These are phyloP conservation scores for Penicillium diatomitis DNA, from an alignment of 495 filamentous ascomycete genomes.

Conservation along the genomic window DNA sequence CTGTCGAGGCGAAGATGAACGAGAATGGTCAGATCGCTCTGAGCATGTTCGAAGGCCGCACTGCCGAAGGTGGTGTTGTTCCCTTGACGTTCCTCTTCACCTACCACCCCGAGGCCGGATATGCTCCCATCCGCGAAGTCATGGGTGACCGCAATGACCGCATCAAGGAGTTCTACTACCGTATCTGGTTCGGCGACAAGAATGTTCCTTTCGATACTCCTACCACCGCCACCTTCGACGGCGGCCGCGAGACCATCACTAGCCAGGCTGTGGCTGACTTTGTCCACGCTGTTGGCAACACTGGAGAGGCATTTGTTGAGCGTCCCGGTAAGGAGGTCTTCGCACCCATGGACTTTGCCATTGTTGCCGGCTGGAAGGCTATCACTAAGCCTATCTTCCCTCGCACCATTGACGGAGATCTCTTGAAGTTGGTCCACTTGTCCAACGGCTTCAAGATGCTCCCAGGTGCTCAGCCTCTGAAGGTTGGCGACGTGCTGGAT, in stretches of 20 bases:
- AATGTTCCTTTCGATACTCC: constrained; percentile 71
- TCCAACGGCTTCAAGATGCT: constrained; percentile 98
- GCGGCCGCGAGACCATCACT: constrained; percentile 77
- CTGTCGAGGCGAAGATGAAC: constrained; percentile 71
- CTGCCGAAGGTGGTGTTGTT: constrained; percentile 66
- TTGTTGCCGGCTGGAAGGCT: constrained; percentile 97
- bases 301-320: constrained; percentile 96
- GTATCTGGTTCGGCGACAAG: constrained; percentile 86
- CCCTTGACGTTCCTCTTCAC: constrained; percentile 76
- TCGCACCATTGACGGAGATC: constrained; percentile 83
- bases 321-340: constrained; percentile 89
- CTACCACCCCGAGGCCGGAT: constrained; percentile 88
- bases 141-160: constrained; percentile 91
- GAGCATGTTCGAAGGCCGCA: constrained; percentile 83
- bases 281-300: constrained; percentile 96
- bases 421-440: constrained; percentile 89
- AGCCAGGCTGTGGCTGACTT: constrained; percentile 93
- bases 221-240: constrained; percentile 79
- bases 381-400: constrained; percentile 99
- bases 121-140: constrained; percentile 89
- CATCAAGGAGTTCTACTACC: constrained; percentile 98
- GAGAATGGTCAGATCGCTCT: constrained; percentile 71
- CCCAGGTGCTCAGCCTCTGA: constrained; percentile 85
- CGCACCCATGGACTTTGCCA: constrained; percentile 98
- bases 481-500: constrained; percentile 86